Evolutionary conservation across 2,329 filamentous ascomycete genomes (phyloP).

Genomic region (Cucurbitaria berberidis): DNA sequence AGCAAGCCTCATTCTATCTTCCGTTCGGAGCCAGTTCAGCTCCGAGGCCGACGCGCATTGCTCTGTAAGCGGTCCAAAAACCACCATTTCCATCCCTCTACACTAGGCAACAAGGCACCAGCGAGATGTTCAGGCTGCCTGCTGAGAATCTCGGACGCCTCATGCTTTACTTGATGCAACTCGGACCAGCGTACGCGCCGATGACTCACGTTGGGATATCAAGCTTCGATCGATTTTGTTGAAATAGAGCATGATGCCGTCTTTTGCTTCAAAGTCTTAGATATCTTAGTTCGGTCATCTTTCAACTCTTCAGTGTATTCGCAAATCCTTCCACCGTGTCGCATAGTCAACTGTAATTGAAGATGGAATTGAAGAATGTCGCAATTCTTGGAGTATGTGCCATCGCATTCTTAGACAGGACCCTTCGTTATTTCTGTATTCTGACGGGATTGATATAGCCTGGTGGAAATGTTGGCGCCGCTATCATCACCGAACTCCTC

Average conservation of each 20-base stretch:
- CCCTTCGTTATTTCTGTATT: background rate
- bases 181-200: background rate
- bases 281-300: background rate
- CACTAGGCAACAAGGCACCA: slow-evolving; percentile 5
- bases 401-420: background rate
- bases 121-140: background rate
- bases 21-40: slow-evolving; percentile 10
- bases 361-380: slow-evolving; percentile 46
- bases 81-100: background rate
- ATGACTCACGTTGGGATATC: background rate
- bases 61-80: background rate
- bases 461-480: slow-evolving; percentile 41
- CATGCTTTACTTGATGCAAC: background rate
- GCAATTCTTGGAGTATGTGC: slow-evolving; percentile 42
- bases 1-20: background rate
- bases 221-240: background rate
- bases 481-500: slow-evolving; percentile 38
- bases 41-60: background rate
- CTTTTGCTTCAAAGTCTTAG: background rate
- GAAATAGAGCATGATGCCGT: background rate
- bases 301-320: background rate
- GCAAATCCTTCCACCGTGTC: background rate
- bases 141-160: background rate
- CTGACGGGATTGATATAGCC: slow-evolving; percentile 24
- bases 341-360: background rate